A percentile compares a stretch with the other conserved stretches of the same genome.
These are phyloP conservation scores for Aspergillus brasiliensis DNA, from an alignment of 2,329 filamentous ascomycete species.

Conservation along the genomic window DNA sequence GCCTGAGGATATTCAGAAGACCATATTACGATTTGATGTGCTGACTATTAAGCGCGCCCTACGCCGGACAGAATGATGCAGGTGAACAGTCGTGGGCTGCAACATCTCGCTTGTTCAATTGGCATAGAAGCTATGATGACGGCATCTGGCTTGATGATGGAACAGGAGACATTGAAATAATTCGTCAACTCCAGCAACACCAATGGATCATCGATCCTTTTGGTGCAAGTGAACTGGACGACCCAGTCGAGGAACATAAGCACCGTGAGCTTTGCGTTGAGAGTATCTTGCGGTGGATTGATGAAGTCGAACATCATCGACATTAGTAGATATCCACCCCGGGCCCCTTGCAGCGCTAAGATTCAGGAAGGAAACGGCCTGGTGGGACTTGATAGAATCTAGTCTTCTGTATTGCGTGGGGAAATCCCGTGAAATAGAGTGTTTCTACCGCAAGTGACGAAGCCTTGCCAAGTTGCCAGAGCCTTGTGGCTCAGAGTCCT, in stretches of 20 bases:
- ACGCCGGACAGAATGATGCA: constrained; percentile 10
- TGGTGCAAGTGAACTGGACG: not conserved
- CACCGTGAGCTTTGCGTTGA: constrained; percentile 9
- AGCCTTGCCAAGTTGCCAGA: too few relatives aligned
- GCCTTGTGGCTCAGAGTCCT: too few relatives aligned
- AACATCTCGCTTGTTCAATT: constrained; percentile 27
- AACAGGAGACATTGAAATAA: constrained; percentile 15
- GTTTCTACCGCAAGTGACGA: too few relatives aligned
- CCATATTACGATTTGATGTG: not conserved
- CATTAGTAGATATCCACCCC: too few relatives aligned
- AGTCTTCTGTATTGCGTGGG: too few relatives aligned
- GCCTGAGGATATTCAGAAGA: not conserved
- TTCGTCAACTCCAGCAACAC: constrained; percentile 22
- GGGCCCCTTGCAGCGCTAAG: too few relatives aligned
- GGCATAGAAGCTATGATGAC: constrained; percentile 26
- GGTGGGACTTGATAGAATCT: too few relatives aligned
- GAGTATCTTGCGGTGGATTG: constrained; percentile 18
- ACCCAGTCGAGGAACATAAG: constrained; percentile 9
- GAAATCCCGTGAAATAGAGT: too few relatives aligned
- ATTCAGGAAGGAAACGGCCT: too few relatives aligned
- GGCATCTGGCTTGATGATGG: constrained; percentile 29
- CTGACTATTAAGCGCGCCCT: constrained; percentile 7
- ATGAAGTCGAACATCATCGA: not conserved
- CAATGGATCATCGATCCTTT: constrained; percentile 27
- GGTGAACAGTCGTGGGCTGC: constrained; percentile 20